Evolutionary conservation across 345 rosid species (phyloP).

Genomic region (Anastatica hierochuntica): DNA sequence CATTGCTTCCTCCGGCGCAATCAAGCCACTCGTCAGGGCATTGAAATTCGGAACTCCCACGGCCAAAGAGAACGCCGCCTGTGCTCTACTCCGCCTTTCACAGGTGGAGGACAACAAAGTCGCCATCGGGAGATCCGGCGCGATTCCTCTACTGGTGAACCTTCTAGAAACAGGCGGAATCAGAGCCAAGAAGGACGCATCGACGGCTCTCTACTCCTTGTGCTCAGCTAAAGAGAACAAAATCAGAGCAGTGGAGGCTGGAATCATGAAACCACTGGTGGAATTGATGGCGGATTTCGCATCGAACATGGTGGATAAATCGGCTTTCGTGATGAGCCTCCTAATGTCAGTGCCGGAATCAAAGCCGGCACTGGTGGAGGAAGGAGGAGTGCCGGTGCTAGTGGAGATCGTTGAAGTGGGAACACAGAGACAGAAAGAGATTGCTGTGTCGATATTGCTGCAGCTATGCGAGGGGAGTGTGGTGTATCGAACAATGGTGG

Average conservation of each 20-base stretch:
- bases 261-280: slow-evolving; percentile 72
- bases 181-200: slow-evolving; percentile 88
- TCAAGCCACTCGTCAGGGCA: slow-evolving; percentile 71
- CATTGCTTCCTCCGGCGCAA: slow-evolving; percentile 74
- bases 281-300: slow-evolving; percentile 94
- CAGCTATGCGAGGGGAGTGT: slow-evolving; percentile 65
- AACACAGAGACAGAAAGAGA: slow-evolving; percentile 80
- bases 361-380: slow-evolving; percentile 60
- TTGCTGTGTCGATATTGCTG: slow-evolving; percentile 54
- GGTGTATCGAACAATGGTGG: slow-evolving; percentile 58
- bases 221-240: slow-evolving; percentile 83
- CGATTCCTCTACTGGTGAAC: slow-evolving; percentile 56
- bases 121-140: slow-evolving; percentile 88
- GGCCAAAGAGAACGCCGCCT: slow-evolving; percentile 83
- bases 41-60: slow-evolving; percentile 64
- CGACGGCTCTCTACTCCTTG: slow-evolving; percentile 76
- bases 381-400: slow-evolving; percentile 84
- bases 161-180: slow-evolving; percentile 59
- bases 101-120: slow-evolving; percentile 76
- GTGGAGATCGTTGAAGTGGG: slow-evolving; percentile 88
- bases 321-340: slow-evolving; percentile 60
- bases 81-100: slow-evolving; percentile 81
- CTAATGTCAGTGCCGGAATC: slow-evolving; percentile 56
- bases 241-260: slow-evolving; percentile 62
- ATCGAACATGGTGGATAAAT: slow-evolving; percentile 95